Percentiles rank a stretch among this genome's conserved stretches.
These are phyloP conservation scores for Aspergillus leporis DNA, from an alignment of 495 filamentous ascomycete genomes.

Conservation along the genomic window DNA sequence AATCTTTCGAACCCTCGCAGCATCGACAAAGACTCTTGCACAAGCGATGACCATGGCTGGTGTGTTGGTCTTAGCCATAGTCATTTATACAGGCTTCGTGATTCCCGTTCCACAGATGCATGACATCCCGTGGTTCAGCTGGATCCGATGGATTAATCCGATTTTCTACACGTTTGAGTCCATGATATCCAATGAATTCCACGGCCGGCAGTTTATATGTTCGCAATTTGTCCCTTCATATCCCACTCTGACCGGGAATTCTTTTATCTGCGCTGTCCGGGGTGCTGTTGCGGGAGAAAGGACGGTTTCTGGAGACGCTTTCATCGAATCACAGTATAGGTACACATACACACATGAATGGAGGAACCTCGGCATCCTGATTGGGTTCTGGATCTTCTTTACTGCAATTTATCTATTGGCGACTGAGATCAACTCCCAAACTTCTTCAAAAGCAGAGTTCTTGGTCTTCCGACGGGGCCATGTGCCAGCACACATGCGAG, in stretches of 20 bases:
- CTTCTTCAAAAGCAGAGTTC: slow-evolving; percentile 43
- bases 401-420: slow-evolving; percentile 47
- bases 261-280: slow-evolving; percentile 51
- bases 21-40: slow-evolving; percentile 45
- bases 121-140: slow-evolving; percentile 49
- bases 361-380: slow-evolving; percentile 67
- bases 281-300: slow-evolving; percentile 55
- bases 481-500: slow-evolving; percentile 34
- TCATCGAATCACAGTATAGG: slow-evolving; percentile 52
- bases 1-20: slow-evolving; percentile 49
- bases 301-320: slow-evolving; percentile 54
- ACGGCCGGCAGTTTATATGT: slow-evolving; percentile 51
- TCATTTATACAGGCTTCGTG: slow-evolving; percentile 51
- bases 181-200: slow-evolving; percentile 58
- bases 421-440: slow-evolving; percentile 47
- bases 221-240: slow-evolving; percentile 52
- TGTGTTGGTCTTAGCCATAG: slow-evolving; percentile 45
- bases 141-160: slow-evolving; percentile 51
- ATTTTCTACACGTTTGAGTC: slow-evolving; percentile 47
- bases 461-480: slow-evolving; percentile 45
- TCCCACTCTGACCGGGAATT: slow-evolving; percentile 46
- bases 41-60: slow-evolving; percentile 53
- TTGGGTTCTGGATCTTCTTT: slow-evolving; percentile 65
- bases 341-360: slow-evolving; percentile 62
- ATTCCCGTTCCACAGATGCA: slow-evolving; percentile 47